Evolutionary conservation across 2,329 filamentous ascomycete species (phyloP), one percentile per base, ranked within the genome.

Genomic region (Cladosporium halotolerans): DNA sequence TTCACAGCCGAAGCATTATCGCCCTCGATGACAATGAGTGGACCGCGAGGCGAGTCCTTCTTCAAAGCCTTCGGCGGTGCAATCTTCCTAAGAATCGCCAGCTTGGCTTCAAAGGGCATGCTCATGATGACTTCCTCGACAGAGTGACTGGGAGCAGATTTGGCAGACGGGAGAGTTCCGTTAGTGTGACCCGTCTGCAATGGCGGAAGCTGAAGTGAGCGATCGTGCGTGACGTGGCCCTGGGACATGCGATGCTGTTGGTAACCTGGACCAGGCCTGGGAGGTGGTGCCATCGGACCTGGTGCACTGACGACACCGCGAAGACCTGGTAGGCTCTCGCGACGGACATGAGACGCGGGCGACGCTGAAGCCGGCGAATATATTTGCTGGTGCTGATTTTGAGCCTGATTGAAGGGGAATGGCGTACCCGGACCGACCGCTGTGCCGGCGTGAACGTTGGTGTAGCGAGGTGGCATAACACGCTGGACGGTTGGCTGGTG

Each of bases 1-100:
- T 77, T 72, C 3, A 88, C 83, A 3, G 88, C 80, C 9, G 79
- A 76, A 1, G 73, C 68, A 54, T 85, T 80, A 14, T 85, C 78
- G 1, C 91, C 91, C 69, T 97, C 92, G 28, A 97, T 74, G 0
- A 88, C 86, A 57, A 97, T 84, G 36, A 96, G 80, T 0, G 87
- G 81, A 0, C 92, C 91, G n/a, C 90, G 81, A 1, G 59, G 56
- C 6, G 55, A 47, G 41, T 46, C 51, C 23, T 57, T 56, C 9
- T 6, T 75, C 73, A 60, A 62, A 75, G 70, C 55, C 11, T 88
- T 74, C 0, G 88, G 83, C 19, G 85, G 87, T 43, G 86, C 86
- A 59, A 96, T 89, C 57, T 83, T 84, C 13, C 82, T 78, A 33
- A 97, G 76, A 2, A 92, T 79, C 45, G 83, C 82, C 61, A 96